Conservation (phyloP, 352 stramenopile genomes). For the Ochromonadaceae sp. region DNA sequence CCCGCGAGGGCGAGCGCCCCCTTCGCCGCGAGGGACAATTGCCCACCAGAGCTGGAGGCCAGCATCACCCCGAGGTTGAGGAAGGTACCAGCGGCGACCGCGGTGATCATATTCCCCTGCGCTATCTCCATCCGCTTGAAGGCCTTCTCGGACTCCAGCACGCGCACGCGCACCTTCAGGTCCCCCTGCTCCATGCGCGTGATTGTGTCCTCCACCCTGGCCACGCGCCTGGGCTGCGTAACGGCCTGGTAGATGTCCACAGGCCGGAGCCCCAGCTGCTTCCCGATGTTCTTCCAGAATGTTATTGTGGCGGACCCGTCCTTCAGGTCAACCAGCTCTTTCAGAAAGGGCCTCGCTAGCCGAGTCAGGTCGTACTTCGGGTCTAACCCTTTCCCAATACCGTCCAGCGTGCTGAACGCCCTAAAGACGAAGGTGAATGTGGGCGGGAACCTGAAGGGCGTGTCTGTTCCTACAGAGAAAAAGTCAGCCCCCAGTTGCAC, state of each 20-base stretch:
- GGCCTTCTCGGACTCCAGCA: conserved; percentile 46
- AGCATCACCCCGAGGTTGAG: conserved; percentile 42
- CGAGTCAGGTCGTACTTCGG: conserved; percentile 53
- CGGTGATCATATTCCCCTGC: conserved; percentile 42
- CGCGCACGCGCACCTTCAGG: conserved; percentile 53
- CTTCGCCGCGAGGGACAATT: not conserved
- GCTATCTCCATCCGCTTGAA: conserved; percentile 47
- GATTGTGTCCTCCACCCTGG: conserved; percentile 55
- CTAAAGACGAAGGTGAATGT: conserved; percentile 70
- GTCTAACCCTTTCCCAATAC: conserved; percentile 61
- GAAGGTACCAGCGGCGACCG: conserved; percentile 42
- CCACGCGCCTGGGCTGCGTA: conserved; percentile 44
- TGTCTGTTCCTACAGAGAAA: conserved; percentile 52
- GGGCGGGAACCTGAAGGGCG: conserved; percentile 62
- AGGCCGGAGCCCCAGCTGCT: conserved; percentile 29
- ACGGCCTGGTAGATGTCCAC: conserved; percentile 48
- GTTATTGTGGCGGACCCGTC: conserved; percentile 37
- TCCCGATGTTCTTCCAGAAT: conserved; percentile 30
- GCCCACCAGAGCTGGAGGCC: not conserved
- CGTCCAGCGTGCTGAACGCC: conserved; percentile 58
- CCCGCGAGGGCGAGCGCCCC: not conserved
- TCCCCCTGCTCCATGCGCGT: conserved; percentile 45
- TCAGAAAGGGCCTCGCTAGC: conserved; percentile 55
- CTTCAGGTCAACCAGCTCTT: conserved; percentile 53
- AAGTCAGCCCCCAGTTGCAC: conserved; percentile 54